Conservation (phyloP, 2,329 filamentous ascomycete species). For the Tolypocladium sp. region DNA sequence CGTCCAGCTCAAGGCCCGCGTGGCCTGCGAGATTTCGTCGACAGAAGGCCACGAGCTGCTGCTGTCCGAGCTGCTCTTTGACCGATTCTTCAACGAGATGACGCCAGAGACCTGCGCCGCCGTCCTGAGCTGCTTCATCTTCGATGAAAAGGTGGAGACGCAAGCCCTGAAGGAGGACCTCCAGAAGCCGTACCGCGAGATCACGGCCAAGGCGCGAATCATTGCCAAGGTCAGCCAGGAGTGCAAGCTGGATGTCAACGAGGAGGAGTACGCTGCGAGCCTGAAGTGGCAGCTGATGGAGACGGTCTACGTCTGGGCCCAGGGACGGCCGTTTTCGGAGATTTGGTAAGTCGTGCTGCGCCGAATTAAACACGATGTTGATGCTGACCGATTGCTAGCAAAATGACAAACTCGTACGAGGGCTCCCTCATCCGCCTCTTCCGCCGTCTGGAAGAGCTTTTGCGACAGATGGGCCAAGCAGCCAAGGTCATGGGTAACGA, state of each 20-base stretch:
- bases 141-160: constrained; percentile 89
- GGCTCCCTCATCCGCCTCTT: constrained; percentile 94
- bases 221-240: constrained; percentile 93
- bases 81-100: constrained; percentile 95
- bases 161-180: constrained; percentile 73
- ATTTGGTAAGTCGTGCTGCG: constrained; percentile 66
- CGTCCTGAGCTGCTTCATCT: constrained; percentile 88
- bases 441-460: constrained; percentile 84
- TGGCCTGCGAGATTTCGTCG: constrained; percentile 95
- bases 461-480: constrained; percentile 91
- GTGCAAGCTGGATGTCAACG: constrained; percentile 87
- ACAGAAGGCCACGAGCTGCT: constrained; percentile 85
- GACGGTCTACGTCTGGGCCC: constrained; percentile 85
- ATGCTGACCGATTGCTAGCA: constrained; percentile 41
- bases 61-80: constrained; percentile 87
- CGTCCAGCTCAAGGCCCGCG: constrained; percentile 91
- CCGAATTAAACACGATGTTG: neutral
- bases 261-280: constrained; percentile 82
- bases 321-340: constrained; percentile 80
- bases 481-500: constrained; percentile 97
- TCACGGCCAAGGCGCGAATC: constrained; percentile 76
- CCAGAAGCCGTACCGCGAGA: constrained; percentile 74
- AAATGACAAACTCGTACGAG: constrained; percentile 99
- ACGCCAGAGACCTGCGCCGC: constrained; percentile 80
- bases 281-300: constrained; percentile 98